phyloP scores from a whole-genome alignment of 2,329 filamentous ascomycete species.

The Pezicula rhizophila region DNA sequence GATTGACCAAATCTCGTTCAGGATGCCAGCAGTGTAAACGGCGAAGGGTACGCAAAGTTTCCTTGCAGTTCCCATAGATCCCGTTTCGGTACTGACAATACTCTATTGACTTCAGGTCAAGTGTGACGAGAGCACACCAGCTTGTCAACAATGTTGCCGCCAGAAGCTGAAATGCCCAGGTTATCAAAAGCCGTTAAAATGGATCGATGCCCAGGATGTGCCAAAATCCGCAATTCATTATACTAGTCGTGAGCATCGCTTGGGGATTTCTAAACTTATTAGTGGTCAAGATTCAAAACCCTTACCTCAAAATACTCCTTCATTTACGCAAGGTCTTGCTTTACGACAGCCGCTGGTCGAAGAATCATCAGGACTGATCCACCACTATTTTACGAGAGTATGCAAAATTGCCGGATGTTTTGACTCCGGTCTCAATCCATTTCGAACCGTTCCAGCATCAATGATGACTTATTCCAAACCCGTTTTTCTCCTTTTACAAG shows the following conservation, averaged over 20 bases:
- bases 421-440: slow-evolving; percentile 6
- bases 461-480: slow-evolving; percentile 8
- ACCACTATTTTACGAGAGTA: slow-evolving; percentile 7
- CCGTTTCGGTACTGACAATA: background rate
- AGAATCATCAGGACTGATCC: slow-evolving; percentile 4
- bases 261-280: background rate
- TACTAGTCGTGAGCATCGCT: background rate
- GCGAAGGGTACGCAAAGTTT: slow-evolving; percentile 2
- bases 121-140: background rate
- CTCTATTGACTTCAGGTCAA: background rate
- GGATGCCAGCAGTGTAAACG: slow-evolving; percentile 8
- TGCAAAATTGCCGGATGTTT: slow-evolving; percentile 10
- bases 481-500: slow-evolving; percentile 6
- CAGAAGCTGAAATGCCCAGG: slow-evolving; percentile 8
- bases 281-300: background rate
- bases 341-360: background rate
- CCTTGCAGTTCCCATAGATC: background rate
- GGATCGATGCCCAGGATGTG: slow-evolving; percentile 1
- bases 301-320: background rate
- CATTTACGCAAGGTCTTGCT: background rate
- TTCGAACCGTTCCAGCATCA: slow-evolving; percentile 3
- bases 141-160: slow-evolving; percentile 5
- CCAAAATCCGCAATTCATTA: background rate
- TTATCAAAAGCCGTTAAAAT: slow-evolving; percentile 8
- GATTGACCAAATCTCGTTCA: slow-evolving; percentile 6